Percentiles rank a stretch among this genome's conserved stretches.
These are phyloP conservation scores for Usnea hakonensis DNA, from an alignment of 495 filamentous ascomycete genomes.

Conservation along the genomic window DNA sequence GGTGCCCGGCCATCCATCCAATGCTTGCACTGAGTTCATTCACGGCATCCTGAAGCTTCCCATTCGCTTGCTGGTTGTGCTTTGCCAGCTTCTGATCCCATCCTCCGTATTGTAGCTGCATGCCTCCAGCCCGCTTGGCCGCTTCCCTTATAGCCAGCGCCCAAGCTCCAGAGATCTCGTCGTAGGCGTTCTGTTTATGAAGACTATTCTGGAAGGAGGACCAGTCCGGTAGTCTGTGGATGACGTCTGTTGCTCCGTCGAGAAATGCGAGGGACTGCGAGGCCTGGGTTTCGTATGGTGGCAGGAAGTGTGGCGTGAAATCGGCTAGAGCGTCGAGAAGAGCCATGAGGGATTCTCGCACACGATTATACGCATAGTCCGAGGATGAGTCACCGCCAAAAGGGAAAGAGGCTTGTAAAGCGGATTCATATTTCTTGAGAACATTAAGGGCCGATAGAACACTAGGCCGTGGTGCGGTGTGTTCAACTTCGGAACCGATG, in stretches of 20 bases:
- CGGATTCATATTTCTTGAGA: constrained; percentile 69
- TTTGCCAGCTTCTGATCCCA: constrained; percentile 87
- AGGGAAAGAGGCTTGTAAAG: constrained; percentile 73
- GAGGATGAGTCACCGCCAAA: constrained; percentile 73
- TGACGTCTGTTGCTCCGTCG: constrained; percentile 79
- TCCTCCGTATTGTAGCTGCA: constrained; percentile 79
- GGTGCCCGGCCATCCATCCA: constrained; percentile 63
- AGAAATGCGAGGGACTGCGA: constrained; percentile 74
- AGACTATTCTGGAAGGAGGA: constrained; percentile 75
- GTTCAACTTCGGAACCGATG: constrained; percentile 73
- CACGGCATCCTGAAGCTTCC: constrained; percentile 74
- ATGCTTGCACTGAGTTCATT: constrained; percentile 64
- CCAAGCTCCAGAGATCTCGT: constrained; percentile 93
- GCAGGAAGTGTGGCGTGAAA: constrained; percentile 91
- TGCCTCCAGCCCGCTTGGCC: constrained; percentile 82
- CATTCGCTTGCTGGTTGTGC: constrained; percentile 81
- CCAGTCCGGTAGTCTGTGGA: constrained; percentile 84
- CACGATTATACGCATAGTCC: constrained; percentile 92
- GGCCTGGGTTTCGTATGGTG: constrained; percentile 77
- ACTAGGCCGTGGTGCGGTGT: constrained; percentile 74
- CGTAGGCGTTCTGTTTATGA: constrained; percentile 89
- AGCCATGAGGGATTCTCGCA: constrained; percentile 68
- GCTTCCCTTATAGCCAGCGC: constrained; percentile 85
- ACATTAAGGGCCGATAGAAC: constrained; percentile 72
- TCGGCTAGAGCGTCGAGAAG: constrained; percentile 86